Evolutionary conservation across 179 eudicot species (phyloP), one percentile per base, ranked within the genome.

Genomic region (Beta macrorhiza): DNA sequence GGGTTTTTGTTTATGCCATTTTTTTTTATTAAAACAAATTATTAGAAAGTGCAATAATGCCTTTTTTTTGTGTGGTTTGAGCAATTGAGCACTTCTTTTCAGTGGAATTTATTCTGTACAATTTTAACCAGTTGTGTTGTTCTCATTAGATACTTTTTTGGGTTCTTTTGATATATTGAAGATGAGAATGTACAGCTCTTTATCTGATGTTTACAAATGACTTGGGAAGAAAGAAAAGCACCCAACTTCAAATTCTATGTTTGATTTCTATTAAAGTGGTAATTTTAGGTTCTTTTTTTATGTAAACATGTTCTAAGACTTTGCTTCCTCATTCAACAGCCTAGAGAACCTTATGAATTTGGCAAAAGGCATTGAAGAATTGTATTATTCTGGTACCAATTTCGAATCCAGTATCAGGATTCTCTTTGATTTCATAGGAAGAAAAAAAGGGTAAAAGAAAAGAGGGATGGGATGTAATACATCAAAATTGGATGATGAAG

Each of bases 401-500:
- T 73, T 67, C 13, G 69, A 59, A 72, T 71, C 78, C 67, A 25
- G 70, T 49, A 72, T 74, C 74, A 44, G 22, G 19, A 72, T 19
- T 76, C 59, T 73, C 42, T 16, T 77, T 20, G 53, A 56, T 52
- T 67, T 78, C n/a, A 13, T 49, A 67, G 68, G 42, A 76, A 74
- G 51, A 79, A 25, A 62, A 64, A 70, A 68, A 74, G 52, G 67
- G 79, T 42, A 12, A 37, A 37, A 82, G 53, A 80, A 67, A 75
- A 78, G 67, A 82, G 89, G 85, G 68, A 93, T 95, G 99, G 99
- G 99, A 87, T 95, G 99, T 90, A 94, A 97, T 72, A 74, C 94
- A n/a, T 95, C 99, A 5, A 95, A 92, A 79, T 83, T 95, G 87
- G 99, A 95, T 71, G 93, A 94, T 80, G 99, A 94, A 86, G 99